These are phyloP conservation scores for Arxiozyma telluris DNA, from an alignment of 1,139 yeast genomes.

Conservation along the genomic window DNA sequence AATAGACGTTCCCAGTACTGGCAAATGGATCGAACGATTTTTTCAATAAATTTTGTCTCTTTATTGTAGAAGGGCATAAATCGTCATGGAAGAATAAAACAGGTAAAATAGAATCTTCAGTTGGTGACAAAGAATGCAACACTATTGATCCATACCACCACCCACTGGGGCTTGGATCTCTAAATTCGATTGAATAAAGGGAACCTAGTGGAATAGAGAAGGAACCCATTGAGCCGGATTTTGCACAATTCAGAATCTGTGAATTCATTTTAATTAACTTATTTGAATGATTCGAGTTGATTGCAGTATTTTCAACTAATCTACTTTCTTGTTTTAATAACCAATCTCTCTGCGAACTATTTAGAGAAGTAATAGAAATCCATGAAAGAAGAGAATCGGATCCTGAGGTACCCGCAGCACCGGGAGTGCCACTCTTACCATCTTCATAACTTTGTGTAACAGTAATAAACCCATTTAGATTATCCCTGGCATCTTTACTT, in stretches of 20 bases:
- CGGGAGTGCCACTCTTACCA: background rate
- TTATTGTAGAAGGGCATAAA: constrained; percentile 64
- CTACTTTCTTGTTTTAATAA: constrained; percentile 16
- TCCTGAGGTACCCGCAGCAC: constrained; percentile 35
- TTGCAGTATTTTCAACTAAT: constrained; percentile 3
- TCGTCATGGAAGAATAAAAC: constrained; percentile 88
- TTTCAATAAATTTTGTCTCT: constrained; percentile 45
- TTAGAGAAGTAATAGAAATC: constrained; percentile 56
- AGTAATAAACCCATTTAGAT: constrained; percentile 66
- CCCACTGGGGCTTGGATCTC: constrained; percentile 68
- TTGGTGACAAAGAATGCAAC: constrained; percentile 47
- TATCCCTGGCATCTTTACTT: constrained; percentile 60
- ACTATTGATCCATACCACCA: constrained; percentile 90
- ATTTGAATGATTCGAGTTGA: background rate
- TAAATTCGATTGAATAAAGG: constrained; percentile 68
- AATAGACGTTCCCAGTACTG: constrained; percentile 48
- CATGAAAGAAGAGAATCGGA: constrained; percentile 41
- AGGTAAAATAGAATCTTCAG: constrained; percentile 61
- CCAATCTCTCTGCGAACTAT: constrained; percentile 18
- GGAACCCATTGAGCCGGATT: background rate
- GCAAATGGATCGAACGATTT: constrained; percentile 70
- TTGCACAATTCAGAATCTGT: background rate
- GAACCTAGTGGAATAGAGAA: background rate
- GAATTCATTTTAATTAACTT: background rate
- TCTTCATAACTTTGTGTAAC: constrained; percentile 37